A percentile compares a stretch with the other conserved stretches of the same genome.
These are phyloP conservation scores for Brettanomyces anomalus DNA, from an alignment of 805 yeast species.

Conservation along the genomic window DNA sequence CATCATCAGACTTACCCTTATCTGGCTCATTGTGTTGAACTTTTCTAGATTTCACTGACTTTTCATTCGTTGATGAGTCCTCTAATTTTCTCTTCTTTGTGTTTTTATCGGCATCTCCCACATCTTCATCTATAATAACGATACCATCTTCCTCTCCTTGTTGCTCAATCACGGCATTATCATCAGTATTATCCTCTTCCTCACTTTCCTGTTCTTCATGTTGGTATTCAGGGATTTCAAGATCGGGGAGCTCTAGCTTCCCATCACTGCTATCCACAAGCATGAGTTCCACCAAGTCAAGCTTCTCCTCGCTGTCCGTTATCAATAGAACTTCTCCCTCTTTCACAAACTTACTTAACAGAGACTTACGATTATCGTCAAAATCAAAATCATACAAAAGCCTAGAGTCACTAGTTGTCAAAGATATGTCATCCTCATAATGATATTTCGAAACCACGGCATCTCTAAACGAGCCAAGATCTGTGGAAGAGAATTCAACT, in stretches of 20 bases:
- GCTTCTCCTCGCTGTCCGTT: conserved; percentile 70
- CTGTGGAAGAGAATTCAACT: conserved; percentile 22
- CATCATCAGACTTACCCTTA: neutral
- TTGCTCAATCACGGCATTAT: conserved; percentile 2
- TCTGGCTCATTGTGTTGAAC: neutral
- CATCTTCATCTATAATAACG: neutral
- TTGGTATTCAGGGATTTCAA: conserved; percentile 14
- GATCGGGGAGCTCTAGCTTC: conserved; percentile 13
- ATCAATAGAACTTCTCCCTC: conserved; percentile 60
- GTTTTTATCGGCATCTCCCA: neutral
- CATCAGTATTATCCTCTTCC: conserved; percentile 13
- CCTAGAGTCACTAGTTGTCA: conserved; percentile 35
- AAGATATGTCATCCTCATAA: conserved; percentile 51
- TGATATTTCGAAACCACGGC: conserved; percentile 39
- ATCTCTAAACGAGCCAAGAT: conserved; percentile 45
- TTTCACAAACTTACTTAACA: conserved; percentile 39
- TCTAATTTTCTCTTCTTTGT: conserved; percentile 2
- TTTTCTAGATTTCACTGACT: neutral
- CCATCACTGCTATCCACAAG: conserved; percentile 20
- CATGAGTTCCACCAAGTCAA: conserved; percentile 57
- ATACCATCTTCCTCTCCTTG: neutral
- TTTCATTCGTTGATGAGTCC: neutral
- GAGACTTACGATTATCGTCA: conserved; percentile 58
- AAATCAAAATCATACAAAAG: conserved; percentile 81
- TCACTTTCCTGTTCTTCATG: conserved; percentile 15